Conservation (phyloP, 2,329 filamentous ascomycete species). For the Biscogniauxia marginata region DNA sequence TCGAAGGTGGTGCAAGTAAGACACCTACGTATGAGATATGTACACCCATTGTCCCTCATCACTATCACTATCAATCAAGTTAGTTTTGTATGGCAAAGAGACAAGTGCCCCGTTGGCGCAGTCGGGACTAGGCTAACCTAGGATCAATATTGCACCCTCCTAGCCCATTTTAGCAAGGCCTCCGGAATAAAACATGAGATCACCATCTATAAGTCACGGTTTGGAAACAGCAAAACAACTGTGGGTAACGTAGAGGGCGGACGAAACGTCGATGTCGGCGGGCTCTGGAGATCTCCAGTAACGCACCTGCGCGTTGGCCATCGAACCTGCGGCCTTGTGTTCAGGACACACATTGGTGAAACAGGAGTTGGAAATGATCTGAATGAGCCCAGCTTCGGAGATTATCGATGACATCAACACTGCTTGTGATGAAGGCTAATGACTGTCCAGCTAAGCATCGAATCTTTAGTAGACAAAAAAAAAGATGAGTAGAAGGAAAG, state of each 20-base stretch:
- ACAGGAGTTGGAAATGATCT: not conserved
- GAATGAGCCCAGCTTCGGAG: not conserved
- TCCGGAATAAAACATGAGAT: not conserved
- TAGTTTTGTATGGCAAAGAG: no score
- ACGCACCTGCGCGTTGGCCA: not conserved
- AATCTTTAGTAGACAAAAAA: no score
- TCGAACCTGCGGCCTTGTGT: not conserved
- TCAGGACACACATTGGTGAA: not conserved
- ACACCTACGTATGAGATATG: no score
- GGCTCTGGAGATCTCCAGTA: not conserved
- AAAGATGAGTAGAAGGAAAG: not conserved
- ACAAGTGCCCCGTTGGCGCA: no score
- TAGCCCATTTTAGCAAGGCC: not conserved
- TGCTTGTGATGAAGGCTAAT: no score
- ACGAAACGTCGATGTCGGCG: not conserved
- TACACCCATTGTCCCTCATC: no score
- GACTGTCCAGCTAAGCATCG: no score
- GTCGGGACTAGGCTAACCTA: not conserved
- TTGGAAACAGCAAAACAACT: not conserved
- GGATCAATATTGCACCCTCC: not conserved
- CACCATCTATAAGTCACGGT: no score
- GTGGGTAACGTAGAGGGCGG: not conserved
- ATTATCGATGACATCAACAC: conserved; percentile 16
- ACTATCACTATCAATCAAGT: not conserved
- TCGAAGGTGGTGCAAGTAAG: no score